These are phyloP conservation scores for Podaxis pistillaris DNA, from an alignment of 768 basidiomycete species.

Conservation along the genomic window DNA sequence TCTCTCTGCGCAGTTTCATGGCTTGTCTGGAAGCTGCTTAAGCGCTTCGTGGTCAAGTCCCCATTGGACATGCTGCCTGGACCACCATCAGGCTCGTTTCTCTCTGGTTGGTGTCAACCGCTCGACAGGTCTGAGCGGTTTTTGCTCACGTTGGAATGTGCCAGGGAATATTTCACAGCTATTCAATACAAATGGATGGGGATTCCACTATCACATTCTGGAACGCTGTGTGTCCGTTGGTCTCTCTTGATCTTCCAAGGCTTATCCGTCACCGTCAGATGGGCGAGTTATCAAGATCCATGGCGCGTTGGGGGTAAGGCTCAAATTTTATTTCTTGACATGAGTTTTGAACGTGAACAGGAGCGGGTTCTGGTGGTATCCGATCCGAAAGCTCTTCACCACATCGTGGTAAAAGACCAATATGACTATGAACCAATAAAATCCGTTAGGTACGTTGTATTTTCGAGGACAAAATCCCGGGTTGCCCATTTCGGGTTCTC, in stretches of 20 bases:
- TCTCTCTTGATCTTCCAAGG: too few relatives aligned
- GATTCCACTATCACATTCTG: conserved; percentile 33
- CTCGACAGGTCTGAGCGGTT: neutral
- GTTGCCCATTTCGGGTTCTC: too few relatives aligned
- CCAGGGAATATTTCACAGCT: conserved; percentile 34
- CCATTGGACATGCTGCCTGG: neutral
- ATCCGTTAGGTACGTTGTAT: conserved; percentile 19
- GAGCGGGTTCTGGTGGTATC: conserved; percentile 35
- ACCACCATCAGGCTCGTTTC: neutral
- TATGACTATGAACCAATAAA: conserved; percentile 22
- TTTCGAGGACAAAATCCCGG: too few relatives aligned
- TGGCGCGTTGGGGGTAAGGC: conserved; percentile 33
- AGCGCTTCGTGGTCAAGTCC: neutral
- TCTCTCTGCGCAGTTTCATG: neutral
- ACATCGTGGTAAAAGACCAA: conserved; percentile 42
- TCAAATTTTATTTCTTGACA: neutral
- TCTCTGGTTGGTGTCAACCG: neutral
- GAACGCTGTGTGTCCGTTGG: conserved; percentile 26
- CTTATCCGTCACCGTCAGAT: conserved; percentile 19
- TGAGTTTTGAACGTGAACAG: conserved; percentile 10
- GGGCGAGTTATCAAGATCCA: conserved; percentile 32
- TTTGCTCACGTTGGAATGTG: neutral
- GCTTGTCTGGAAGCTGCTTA: neutral
- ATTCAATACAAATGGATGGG: conserved; percentile 33
- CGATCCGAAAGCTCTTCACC: conserved; percentile 43